Base-by-base conservation (phyloP, 306 rosid genomes). In the Prunus padus region DNA sequence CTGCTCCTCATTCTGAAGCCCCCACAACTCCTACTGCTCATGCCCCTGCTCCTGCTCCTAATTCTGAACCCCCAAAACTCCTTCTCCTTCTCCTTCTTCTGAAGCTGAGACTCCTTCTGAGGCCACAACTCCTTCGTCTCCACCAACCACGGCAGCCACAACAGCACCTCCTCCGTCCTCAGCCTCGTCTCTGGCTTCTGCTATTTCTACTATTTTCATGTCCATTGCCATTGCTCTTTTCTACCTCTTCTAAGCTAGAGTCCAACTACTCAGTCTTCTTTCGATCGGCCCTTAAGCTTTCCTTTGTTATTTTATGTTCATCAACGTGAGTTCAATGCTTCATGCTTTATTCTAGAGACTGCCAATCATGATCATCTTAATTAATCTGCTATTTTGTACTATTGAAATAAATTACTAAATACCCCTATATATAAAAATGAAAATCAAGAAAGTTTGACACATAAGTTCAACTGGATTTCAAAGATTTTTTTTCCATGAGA, bases 161-260 rank as follows among this genome's bases (percentile, higher is more conserved):
- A 70, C 63, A 52, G 46, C 72, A 52, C 47, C 74, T 18, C 74
- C 31, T 20, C 64, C 49, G 18, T 45, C 63, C 31, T 70, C 74
- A 18, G 65, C 61, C 60, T 25, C 77, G 30, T 28, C 61, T 26
- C 22, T 46, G 5, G 60, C 67, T 61, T 25, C 55, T 13, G 30
- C 60, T 31, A 18, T 61, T n/a, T 11, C 69, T 11, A 61, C 60
- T 26, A 42, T 61, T 19, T 73, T 62, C 69, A 28, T 73, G 77
- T 61, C 49, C 68, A 46, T 61, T 61, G 15, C 59, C 45, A 5
- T 73, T 28, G 61, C 46, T 61, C 47, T 73, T 59, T 45, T 73
- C 28, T 73, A 20, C 57, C 26, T 40, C 25, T 57, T 59, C 28
- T 59, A 57, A 33, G 15, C 42, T 37, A 37, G 42, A 37, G 42